Conservation (phyloP, 2,329 filamentous ascomycete genomes). For the Daldinia sp. region DNA sequence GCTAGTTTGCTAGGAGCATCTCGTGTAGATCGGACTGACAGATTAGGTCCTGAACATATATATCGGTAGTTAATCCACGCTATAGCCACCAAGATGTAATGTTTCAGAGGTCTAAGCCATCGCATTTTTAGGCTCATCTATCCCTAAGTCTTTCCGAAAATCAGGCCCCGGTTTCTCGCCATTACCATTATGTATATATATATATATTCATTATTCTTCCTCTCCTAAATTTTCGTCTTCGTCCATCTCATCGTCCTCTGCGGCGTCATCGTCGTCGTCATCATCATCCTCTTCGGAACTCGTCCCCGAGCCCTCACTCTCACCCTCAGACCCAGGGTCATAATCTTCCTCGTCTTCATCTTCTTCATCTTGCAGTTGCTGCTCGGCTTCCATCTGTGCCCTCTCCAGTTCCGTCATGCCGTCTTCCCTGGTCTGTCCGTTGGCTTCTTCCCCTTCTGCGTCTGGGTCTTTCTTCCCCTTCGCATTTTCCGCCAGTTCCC, state of each 20-base stretch:
- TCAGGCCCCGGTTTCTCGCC: background rate
- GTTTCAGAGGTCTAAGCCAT: background rate
- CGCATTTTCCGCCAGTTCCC: slow-evolving; percentile 70
- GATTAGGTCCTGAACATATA: background rate
- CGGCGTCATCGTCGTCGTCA: slow-evolving; percentile 60
- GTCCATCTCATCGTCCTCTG: slow-evolving; percentile 58
- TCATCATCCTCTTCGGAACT: slow-evolving; percentile 66
- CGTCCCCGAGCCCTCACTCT: slow-evolving; percentile 68
- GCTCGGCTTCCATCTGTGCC: slow-evolving; percentile 64
- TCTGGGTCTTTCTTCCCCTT: slow-evolving; percentile 60
- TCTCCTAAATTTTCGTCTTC: slow-evolving; percentile 57
- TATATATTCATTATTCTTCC: slow-evolving; percentile 13
- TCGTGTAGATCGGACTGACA: background rate
- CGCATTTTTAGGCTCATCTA: slow-evolving; percentile 3
- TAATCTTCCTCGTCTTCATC: slow-evolving; percentile 76
- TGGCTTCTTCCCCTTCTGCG: slow-evolving; percentile 56
- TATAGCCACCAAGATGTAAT: background rate
- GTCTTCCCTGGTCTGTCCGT: slow-evolving; percentile 60
- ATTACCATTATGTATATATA: slow-evolving; percentile 1
- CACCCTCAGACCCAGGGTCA: slow-evolving; percentile 71
- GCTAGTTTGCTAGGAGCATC: background rate
- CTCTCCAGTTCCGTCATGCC: slow-evolving; percentile 64
- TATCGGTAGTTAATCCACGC: background rate
- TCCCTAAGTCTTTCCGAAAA: background rate
- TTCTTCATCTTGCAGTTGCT: slow-evolving; percentile 69